phyloP scores from a whole-genome alignment of 208 protist genomes.

The Endotrypanum monterogeii region DNA sequence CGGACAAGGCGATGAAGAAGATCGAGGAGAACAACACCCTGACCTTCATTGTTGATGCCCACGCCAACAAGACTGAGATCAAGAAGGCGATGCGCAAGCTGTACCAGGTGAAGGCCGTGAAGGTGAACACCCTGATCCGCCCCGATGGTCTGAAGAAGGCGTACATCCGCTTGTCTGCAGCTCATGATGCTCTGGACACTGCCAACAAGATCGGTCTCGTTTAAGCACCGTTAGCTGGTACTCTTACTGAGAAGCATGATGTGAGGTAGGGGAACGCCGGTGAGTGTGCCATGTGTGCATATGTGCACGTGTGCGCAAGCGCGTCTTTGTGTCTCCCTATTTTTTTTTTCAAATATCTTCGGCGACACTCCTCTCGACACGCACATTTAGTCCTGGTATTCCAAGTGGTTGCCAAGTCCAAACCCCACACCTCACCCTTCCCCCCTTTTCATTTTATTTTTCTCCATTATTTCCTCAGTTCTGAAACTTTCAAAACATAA shows the following conservation, averaged over 20 bases:
- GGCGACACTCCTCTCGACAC: too few relatives aligned
- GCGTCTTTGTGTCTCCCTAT: too few relatives aligned
- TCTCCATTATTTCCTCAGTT: too few relatives aligned
- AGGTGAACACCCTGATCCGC: constrained; percentile 99
- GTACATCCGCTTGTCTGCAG: constrained; percentile 95
- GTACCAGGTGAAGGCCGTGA: constrained; percentile 97
- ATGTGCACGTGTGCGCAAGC: too few relatives aligned
- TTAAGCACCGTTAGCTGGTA: not conserved
- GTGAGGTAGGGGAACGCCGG: not conserved
- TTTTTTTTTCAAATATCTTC: too few relatives aligned
- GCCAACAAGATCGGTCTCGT: constrained; percentile 96
- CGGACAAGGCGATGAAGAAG: constrained; percentile 99
- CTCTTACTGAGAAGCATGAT: not conserved
- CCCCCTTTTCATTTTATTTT: too few relatives aligned
- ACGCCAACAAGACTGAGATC: constrained; percentile 98
- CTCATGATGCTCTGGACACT: constrained; percentile 97
- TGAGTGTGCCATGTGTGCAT: too few relatives aligned
- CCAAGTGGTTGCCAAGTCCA: too few relatives aligned
- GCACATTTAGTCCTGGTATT: too few relatives aligned
- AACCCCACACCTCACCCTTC: too few relatives aligned
- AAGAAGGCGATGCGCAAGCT: constrained; percentile 97
- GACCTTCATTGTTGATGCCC: constrained; percentile 98
- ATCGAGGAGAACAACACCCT: constrained; percentile 99
- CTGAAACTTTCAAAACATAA: too few relatives aligned
- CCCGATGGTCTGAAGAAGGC: constrained; percentile 99